These are phyloP conservation scores for Scutellaria minor DNA, from an alignment of 257 asterid species.

Conservation along the genomic window DNA sequence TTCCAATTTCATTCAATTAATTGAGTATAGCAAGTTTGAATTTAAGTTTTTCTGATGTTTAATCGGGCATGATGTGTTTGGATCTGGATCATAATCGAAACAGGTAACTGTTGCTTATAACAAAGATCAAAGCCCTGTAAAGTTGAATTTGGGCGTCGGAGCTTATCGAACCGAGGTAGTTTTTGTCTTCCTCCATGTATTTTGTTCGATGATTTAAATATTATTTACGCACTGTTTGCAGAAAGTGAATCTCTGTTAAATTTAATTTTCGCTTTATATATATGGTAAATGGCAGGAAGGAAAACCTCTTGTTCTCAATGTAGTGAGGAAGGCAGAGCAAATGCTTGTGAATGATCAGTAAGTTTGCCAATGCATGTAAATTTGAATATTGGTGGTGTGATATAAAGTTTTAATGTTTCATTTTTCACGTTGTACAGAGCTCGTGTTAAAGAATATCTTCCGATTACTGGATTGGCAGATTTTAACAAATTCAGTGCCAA, in stretches of 20 bases:
- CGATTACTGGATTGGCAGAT: slow-evolving; percentile 75
- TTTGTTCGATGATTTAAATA: not conserved
- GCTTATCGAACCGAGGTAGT: slow-evolving; percentile 86
- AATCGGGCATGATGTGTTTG: slow-evolving; percentile 19
- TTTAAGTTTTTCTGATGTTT: slow-evolving; percentile 22
- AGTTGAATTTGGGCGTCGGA: slow-evolving; percentile 83
- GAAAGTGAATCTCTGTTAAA: not conserved
- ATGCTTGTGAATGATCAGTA: slow-evolving; percentile 71
- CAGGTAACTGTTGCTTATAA: slow-evolving; percentile 87
- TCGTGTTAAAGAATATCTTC: slow-evolving; percentile 85
- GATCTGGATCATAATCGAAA: slow-evolving; percentile 33
- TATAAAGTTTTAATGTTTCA: not conserved
- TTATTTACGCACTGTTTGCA: not conserved
- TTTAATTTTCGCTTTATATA: not conserved
- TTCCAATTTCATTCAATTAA: not conserved
- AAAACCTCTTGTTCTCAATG: slow-evolving; percentile 81
- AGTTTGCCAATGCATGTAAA: slow-evolving; percentile 31
- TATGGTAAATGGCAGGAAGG: slow-evolving; percentile 66
- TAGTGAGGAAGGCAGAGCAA: slow-evolving; percentile 78
- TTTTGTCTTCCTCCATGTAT: not conserved
- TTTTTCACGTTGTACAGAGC: slow-evolving; percentile 45
- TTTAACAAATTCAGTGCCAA: slow-evolving; percentile 88
- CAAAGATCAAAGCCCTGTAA: slow-evolving; percentile 72
- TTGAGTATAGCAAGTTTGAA: not conserved
- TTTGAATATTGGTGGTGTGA: slow-evolving; percentile 18